Conservation (phyloP, 2,329 filamentous ascomycete genomes). For the Balansia obtecta region DNA sequence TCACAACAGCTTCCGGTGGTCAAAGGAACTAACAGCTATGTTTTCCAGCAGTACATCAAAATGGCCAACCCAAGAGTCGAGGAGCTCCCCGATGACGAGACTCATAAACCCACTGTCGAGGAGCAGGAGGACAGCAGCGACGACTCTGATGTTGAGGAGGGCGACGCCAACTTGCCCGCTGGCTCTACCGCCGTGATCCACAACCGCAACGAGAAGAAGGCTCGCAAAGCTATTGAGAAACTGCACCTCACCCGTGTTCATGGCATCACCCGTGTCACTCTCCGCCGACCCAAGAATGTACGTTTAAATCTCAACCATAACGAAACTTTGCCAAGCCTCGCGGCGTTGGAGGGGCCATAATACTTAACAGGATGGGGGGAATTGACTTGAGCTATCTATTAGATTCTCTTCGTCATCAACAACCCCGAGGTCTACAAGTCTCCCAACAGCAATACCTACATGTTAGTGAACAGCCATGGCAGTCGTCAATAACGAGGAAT, state of each 20-base stretch:
- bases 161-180: slow-evolving; percentile 64
- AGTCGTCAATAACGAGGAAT: not conserved
- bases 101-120: slow-evolving; percentile 68
- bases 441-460: slow-evolving; percentile 98
- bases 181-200: slow-evolving; percentile 85
- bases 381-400: slow-evolving; percentile 14
- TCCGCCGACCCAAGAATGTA: slow-evolving; percentile 98
- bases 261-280: slow-evolving; percentile 95
- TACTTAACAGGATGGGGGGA: slow-evolving; percentile 6
- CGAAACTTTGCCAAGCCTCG: not conserved
- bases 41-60: slow-evolving; percentile 25
- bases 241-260: slow-evolving; percentile 91
- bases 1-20: not conserved
- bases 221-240: slow-evolving; percentile 98
- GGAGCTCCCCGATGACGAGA: slow-evolving; percentile 87
- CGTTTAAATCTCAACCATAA: slow-evolving; percentile 34
- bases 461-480: slow-evolving; percentile 48
- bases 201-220: slow-evolving; percentile 99
- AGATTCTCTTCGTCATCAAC: slow-evolving; percentile 99
- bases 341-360: not conserved
- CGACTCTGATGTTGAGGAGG: slow-evolving; percentile 71
- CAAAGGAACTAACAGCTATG: slow-evolving; percentile 4
- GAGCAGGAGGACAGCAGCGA: slow-evolving; percentile 62
- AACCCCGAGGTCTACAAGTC: slow-evolving; percentile 99
- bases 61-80: slow-evolving; percentile 98